Evolutionary conservation across 176 grass and related monocot species (phyloP), one percentile per base, ranked within the genome.

Genomic region (Dactylis glomerata): DNA sequence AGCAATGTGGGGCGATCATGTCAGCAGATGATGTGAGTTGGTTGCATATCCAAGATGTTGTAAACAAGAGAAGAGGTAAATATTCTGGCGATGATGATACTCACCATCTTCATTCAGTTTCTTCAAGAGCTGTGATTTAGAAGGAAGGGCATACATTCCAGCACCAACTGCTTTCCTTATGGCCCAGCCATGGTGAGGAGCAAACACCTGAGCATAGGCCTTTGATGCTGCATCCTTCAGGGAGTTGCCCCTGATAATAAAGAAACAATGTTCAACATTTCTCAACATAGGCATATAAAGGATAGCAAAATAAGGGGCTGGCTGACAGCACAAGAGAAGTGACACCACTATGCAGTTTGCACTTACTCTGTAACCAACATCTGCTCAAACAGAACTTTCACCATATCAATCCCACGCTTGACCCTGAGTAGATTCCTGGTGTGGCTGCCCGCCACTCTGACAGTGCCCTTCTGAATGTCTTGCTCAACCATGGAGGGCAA

Each of bases 81-180:
- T 5, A 45, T 58, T 42, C 55, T 32, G 76, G 15, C 20, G 56
- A 93, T 75, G 17, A 23, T 56, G 19, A 61, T 37, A 94, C 78
- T 79, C 80, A 98, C 93, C 96, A 75, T 98, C 91, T 89, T 98
- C 96, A 90, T 95, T 95, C 63, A 98, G 65, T 58, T 85, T 98
- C 73, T 93, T 92, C 85, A 98, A 52, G 67, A 98, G 87, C 74
- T 95, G 96, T 10, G 93, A 90, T 52, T 98, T 98, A 16, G 93
- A 90, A 54, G 96, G 93, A 83, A 98, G 91, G 1, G 83, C 86
- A 38, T 98, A 98, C 93, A 98, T 98, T 83, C 93, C 96, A 47
- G 87, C 89, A 65, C 85, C 87, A 75, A 98, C 91, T 33, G 96
- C 96, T 83, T 94, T 98, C 88, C 91, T 90, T 88, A 95, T 92